phyloP scores from a whole-genome alignment of 164 flowering plant genomes.

The Tetracentron sinense region DNA sequence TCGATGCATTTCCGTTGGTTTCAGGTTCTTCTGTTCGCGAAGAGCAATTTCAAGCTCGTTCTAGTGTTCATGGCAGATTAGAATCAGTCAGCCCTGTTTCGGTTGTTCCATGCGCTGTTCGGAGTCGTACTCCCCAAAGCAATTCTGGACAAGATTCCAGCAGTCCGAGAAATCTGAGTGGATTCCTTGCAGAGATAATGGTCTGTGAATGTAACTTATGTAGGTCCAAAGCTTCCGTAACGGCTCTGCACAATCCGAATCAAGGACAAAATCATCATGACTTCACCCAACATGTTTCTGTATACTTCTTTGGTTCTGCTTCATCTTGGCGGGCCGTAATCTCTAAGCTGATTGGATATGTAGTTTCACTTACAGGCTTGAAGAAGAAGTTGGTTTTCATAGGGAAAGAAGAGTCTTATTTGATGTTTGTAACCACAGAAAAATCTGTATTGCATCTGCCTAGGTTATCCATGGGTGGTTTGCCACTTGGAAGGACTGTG shows the following conservation, averaged over 20 bases:
- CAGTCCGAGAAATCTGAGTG: constrained; percentile 28
- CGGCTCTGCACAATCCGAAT: constrained; percentile 5
- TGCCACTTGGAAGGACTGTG: constrained; percentile 6
- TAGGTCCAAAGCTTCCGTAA: constrained; percentile 20
- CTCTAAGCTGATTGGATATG: constrained; percentile 43
- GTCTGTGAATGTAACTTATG: constrained; percentile 61
- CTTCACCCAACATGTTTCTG: constrained; percentile 28
- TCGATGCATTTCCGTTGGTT: constrained; percentile 25
- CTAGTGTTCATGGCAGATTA: constrained; percentile 42
- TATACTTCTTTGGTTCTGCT: constrained; percentile 56
- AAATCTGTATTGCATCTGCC: constrained; percentile 37
- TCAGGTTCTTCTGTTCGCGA: constrained; percentile 2
- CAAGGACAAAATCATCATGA: constrained; percentile 26
- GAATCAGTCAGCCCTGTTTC: constrained; percentile 67
- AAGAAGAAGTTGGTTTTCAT: constrained; percentile 66
- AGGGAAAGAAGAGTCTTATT: constrained; percentile 38
- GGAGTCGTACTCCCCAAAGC: constrained; percentile 12
- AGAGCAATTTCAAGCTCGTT: constrained; percentile 20
- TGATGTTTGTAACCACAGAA: constrained; percentile 57
- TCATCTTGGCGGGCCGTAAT: constrained; percentile 61
- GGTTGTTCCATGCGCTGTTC: constrained; percentile 46
- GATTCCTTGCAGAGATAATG: constrained; percentile 56
- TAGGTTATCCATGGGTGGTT: constrained; percentile 8
- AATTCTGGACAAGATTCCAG: background rate
- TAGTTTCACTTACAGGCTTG: constrained; percentile 45